These are phyloP conservation scores for Hypomontagnella submonticulosa DNA, from an alignment of 495 filamentous ascomycete genomes.

Conservation along the genomic window DNA sequence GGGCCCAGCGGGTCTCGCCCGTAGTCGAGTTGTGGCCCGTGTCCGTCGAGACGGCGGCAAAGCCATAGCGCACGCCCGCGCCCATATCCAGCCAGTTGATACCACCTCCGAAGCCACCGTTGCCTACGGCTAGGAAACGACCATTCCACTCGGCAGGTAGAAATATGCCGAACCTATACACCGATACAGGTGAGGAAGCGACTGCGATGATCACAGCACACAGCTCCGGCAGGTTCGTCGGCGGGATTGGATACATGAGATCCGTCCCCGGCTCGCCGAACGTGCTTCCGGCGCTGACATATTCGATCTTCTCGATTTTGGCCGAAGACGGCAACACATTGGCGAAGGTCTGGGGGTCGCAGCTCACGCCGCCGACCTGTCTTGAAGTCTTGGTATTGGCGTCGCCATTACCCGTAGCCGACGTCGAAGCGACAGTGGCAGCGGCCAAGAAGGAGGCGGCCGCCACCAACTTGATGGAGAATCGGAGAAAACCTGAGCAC, in stretches of 20 bases:
- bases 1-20: constrained; percentile 58
- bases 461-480: constrained; percentile 26
- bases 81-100: constrained; percentile 67
- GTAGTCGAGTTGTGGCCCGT: constrained; percentile 62
- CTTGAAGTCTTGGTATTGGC: constrained; percentile 8
- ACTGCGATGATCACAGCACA: constrained; percentile 63
- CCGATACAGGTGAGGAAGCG: constrained; percentile 53
- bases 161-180: constrained; percentile 63
- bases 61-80: constrained; percentile 57
- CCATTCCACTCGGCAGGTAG: constrained; percentile 63
- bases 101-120: constrained; percentile 64
- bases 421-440: constrained; percentile 12
- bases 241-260: constrained; percentile 56
- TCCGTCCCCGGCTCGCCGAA: constrained; percentile 53
- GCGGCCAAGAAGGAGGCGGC: constrained; percentile 10
- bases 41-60: constrained; percentile 65
- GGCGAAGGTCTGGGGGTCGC: constrained; percentile 41
- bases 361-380: constrained; percentile 22
- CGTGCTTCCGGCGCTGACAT: constrained; percentile 47
- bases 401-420: constrained; percentile 9
- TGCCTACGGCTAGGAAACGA: constrained; percentile 60
- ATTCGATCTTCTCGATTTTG: constrained; percentile 47
- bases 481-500: constrained; percentile 37
- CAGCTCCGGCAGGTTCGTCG: constrained; percentile 58
- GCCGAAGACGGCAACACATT: constrained; percentile 42